Evolutionary conservation across 306 rosid species (phyloP).

Genomic region (Sesbania bispinosa): DNA sequence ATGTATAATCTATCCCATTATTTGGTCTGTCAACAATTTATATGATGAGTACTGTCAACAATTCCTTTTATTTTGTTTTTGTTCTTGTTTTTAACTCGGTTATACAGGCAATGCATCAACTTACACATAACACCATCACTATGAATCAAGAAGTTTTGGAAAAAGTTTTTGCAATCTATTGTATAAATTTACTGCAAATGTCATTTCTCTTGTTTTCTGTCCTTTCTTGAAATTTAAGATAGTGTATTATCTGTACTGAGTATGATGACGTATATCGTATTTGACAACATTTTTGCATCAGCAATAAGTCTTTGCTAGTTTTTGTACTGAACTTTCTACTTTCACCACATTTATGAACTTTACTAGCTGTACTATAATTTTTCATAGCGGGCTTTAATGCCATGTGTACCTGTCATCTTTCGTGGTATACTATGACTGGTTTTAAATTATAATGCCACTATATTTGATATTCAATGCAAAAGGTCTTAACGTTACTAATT

Average conservation of each 20-base stretch:
- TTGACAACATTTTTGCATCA: not conserved
- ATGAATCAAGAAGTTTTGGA: not conserved
- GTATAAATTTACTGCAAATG: not conserved
- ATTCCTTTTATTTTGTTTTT: no score
- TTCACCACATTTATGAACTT: not conserved
- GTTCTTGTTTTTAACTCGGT: not conserved
- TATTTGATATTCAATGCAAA: constrained; percentile 13
- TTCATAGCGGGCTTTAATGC: not conserved
- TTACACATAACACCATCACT: not conserved
- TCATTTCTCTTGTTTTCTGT: not conserved
- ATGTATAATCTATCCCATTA: not conserved
- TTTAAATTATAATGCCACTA: constrained; percentile 12
- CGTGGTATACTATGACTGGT: constrained; percentile 6
- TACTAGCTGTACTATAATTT: not conserved
- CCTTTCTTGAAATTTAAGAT: not conserved
- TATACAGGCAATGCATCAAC: not conserved
- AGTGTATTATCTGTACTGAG: not conserved
- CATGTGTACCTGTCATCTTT: not conserved
- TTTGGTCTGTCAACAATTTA: not conserved
- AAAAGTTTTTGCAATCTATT: not conserved
- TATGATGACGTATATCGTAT: not conserved
- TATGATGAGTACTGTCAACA: not conserved
- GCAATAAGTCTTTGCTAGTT: not conserved
- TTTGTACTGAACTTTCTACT: not conserved
- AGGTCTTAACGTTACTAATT: constrained; percentile 3